A percentile compares a stretch with the other conserved stretches of the same genome.
These are phyloP conservation scores for Ampelomyces quisqualis DNA, from an alignment of 2,329 filamentous ascomycete species.

Conservation along the genomic window DNA sequence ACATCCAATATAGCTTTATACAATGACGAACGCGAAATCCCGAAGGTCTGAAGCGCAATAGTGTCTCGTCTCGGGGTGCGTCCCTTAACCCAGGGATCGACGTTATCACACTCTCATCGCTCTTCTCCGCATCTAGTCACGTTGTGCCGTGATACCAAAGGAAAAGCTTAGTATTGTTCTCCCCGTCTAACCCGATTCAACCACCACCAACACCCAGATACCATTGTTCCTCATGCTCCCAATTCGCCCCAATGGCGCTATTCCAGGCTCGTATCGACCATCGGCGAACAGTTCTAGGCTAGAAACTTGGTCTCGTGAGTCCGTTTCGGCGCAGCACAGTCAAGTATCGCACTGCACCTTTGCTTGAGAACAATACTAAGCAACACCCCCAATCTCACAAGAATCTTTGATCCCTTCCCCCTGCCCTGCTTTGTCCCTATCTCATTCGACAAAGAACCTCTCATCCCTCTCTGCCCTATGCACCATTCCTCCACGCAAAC, in stretches of 20 bases:
- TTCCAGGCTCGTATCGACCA: not conserved
- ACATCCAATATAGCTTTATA: no score
- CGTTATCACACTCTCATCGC: no score
- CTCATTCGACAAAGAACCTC: not conserved
- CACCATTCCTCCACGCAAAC: not conserved
- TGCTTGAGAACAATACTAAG: not conserved
- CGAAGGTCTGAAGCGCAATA: no score
- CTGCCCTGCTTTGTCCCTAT: not conserved
- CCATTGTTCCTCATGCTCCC: not conserved
- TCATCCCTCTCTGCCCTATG: not conserved
- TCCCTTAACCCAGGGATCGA: no score
- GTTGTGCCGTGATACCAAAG: no score
- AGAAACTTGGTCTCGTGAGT: not conserved
- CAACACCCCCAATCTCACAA: not conserved
- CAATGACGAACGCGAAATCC: no score
- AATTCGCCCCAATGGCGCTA: not conserved
- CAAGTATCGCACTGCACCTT: not conserved
- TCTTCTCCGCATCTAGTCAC: no score
- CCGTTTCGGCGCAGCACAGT: not conserved
- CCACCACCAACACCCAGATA: not conserved
- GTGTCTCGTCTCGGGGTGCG: no score
- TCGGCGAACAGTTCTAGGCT: not conserved
- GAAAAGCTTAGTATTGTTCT: constrained; percentile 1
- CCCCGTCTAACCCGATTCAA: not conserved
- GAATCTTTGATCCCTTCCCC: not conserved